Conservation (phyloP, 1,139 yeast species). For the Entelexis sorbosivorans region DNA sequence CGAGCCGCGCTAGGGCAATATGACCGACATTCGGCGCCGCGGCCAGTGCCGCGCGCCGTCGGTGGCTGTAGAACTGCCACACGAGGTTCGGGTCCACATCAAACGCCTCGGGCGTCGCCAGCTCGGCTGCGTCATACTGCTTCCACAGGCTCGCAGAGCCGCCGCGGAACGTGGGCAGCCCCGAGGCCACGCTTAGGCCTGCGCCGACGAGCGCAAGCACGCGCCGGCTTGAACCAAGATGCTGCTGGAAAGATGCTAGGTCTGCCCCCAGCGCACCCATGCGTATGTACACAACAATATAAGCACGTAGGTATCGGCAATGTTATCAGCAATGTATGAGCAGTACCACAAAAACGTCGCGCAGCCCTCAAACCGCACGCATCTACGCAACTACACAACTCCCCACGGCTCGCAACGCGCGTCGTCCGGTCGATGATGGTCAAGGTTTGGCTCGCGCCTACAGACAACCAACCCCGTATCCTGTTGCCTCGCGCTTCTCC, state of each 20-base stretch:
- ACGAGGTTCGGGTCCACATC: slow-evolving; percentile 71
- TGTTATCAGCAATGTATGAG: no score
- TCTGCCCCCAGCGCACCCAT: not conserved
- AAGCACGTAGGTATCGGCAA: no score
- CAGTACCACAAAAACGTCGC: no score
- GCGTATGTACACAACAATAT: not conserved
- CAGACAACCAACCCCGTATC: no score
- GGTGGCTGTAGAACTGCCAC: slow-evolving; percentile 75
- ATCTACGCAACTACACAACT: no score
- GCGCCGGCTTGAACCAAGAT: slow-evolving; percentile 41
- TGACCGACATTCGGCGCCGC: slow-evolving; percentile 72
- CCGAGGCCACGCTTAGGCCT: slow-evolving; percentile 69
- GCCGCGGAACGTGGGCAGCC: slow-evolving; percentile 64
- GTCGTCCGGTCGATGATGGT: no score
- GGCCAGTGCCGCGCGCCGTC: slow-evolving; percentile 51
- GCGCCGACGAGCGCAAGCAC: slow-evolving; percentile 75
- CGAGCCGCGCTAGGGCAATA: slow-evolving; percentile 49
- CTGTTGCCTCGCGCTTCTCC: no score
- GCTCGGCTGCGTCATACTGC: slow-evolving; percentile 64
- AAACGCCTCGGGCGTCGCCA: slow-evolving; percentile 88
- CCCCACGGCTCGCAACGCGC: no score
- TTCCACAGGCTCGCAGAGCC: slow-evolving; percentile 53
- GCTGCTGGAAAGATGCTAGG: slow-evolving; percentile 42
- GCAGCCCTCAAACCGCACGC: no score
- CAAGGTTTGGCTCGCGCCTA: no score